Conservation (phyloP, 352 stramenopile genomes). For the Thalassiosira sp. region DNA sequence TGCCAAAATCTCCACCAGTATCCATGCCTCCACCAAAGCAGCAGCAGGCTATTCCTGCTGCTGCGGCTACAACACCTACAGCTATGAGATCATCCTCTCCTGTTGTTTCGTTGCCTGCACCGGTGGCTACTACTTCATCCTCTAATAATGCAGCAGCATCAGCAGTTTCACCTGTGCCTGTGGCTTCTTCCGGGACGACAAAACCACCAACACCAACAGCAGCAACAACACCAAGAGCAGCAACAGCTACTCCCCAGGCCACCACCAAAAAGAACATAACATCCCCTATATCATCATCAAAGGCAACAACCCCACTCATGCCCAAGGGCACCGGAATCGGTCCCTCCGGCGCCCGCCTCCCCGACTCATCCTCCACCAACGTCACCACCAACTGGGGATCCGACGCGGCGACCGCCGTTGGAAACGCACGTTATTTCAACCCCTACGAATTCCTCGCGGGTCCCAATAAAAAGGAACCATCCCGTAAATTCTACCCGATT, state of each 20-base stretch:
- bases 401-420: slow-evolving; percentile 18
- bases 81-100: background rate
- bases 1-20: no score
- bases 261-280: no score
- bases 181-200: no score
- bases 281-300: no score
- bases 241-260: no score
- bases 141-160: no score
- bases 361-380: slow-evolving; percentile 3
- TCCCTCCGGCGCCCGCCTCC: background rate
- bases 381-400: background rate
- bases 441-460: slow-evolving; percentile 80
- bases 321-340: slow-evolving; percentile 6
- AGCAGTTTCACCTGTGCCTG: no score
- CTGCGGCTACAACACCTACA: background rate
- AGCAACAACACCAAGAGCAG: no score
- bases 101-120: no score
- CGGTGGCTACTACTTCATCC: no score
- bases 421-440: slow-evolving; percentile 67
- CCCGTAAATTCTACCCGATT: slow-evolving; percentile 81
- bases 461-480: slow-evolving; percentile 69
- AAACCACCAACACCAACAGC: no score
- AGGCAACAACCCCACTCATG: background rate
- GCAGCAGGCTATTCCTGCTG: background rate
- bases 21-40: no score